Conservation (phyloP, 2,329 filamentous ascomycete species). For the Exophiala alcalophila region DNA sequence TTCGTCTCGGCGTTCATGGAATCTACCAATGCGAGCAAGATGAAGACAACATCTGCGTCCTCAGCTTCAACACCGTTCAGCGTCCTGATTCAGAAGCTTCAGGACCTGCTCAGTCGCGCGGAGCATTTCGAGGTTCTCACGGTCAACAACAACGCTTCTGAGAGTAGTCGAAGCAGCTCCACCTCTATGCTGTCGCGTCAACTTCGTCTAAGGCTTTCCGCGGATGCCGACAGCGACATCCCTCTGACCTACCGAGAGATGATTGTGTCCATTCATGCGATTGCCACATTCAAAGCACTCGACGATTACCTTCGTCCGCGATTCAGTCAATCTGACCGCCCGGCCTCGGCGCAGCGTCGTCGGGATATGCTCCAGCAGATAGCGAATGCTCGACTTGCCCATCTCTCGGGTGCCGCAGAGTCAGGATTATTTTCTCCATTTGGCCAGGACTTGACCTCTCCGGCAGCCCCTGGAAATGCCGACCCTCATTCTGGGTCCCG, state of each 20-base stretch:
- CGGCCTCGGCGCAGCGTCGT: slow-evolving; percentile 57
- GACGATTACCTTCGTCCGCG: slow-evolving; percentile 93
- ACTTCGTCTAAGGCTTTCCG: slow-evolving; percentile 80
- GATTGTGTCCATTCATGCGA: slow-evolving; percentile 97
- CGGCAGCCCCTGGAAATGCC: slow-evolving; percentile 10
- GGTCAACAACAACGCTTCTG: slow-evolving; percentile 86
- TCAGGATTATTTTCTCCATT: slow-evolving; percentile 31
- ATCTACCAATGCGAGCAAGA: slow-evolving; percentile 57
- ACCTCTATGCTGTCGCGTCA: slow-evolving; percentile 97
- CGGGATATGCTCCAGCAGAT: slow-evolving; percentile 68
- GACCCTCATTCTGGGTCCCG: slow-evolving; percentile 48
- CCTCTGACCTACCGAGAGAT: slow-evolving; percentile 85
- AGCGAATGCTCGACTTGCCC: slow-evolving; percentile 65
- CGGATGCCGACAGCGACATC: slow-evolving; percentile 87
- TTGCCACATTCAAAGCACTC: slow-evolving; percentile 93
- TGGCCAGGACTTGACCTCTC: slow-evolving; percentile 25
- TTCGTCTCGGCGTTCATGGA: slow-evolving; percentile 95
- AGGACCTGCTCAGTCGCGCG: slow-evolving; percentile 91
- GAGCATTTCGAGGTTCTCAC: slow-evolving; percentile 98
- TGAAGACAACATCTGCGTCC: slow-evolving; percentile 61
- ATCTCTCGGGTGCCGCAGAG: slow-evolving; percentile 42
- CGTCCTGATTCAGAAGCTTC: slow-evolving; percentile 85
- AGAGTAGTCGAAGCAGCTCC: slow-evolving; percentile 84
- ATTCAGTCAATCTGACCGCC: slow-evolving; percentile 75
- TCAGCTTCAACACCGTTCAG: slow-evolving; percentile 79